These are phyloP conservation scores for Epichloe gansuensis DNA, from an alignment of 2,329 filamentous ascomycete genomes.

Conservation along the genomic window DNA sequence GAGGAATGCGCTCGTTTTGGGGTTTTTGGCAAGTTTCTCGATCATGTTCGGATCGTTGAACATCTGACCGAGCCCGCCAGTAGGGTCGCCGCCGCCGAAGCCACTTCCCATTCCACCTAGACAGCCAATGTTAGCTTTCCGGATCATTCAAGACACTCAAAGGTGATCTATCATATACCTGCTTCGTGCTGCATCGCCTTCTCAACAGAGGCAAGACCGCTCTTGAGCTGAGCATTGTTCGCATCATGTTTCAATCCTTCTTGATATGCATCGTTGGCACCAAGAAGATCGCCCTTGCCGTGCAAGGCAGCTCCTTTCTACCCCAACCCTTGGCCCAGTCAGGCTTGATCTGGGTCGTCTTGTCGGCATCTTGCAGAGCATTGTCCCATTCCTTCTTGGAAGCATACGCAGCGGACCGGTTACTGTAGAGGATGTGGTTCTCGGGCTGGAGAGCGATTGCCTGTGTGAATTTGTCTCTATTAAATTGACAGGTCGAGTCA, in stretches of 20 bases:
- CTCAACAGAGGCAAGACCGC: constrained; percentile 71
- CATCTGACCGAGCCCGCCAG: constrained; percentile 73
- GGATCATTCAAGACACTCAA: not conserved
- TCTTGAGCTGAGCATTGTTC: constrained; percentile 84
- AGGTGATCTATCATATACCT: constrained; percentile 14
- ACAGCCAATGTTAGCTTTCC: constrained; percentile 4
- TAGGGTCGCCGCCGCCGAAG: constrained; percentile 47
- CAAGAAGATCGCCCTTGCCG: constrained; percentile 73
- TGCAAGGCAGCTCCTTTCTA: constrained; percentile 81
- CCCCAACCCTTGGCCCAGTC: constrained; percentile 98
- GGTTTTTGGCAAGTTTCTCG: constrained; percentile 83
- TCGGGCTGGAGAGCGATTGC: constrained; percentile 77
- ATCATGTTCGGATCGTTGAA: constrained; percentile 88
- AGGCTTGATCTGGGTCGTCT: constrained; percentile 88
- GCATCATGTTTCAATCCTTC: constrained; percentile 89
- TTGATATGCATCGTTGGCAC: constrained; percentile 81
- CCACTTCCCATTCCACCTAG: constrained; percentile 13
- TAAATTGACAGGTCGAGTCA: not conserved
- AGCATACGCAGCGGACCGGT: constrained; percentile 78
- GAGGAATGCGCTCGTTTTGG: constrained; percentile 76
- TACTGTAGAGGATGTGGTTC: constrained; percentile 97
- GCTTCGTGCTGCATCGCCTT: constrained; percentile 63
- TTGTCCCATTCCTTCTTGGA: constrained; percentile 81
- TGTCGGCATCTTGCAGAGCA: constrained; percentile 80
- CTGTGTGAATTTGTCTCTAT: constrained; percentile 83